Conservation (phyloP, 805 yeast species). For the Blastobotrys terrestris region DNA sequence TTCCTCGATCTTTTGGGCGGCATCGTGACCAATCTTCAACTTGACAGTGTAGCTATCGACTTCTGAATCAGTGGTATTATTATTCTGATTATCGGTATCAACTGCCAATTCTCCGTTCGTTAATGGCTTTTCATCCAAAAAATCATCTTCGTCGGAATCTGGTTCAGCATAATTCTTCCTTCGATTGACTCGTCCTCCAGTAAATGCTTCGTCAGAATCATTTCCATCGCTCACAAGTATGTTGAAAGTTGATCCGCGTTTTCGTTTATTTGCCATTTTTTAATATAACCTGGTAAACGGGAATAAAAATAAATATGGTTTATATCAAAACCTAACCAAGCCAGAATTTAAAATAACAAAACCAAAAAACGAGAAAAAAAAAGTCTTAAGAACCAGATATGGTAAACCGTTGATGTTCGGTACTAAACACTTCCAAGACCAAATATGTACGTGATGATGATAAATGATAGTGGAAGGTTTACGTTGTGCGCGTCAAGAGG, state of each 20-base stretch:
- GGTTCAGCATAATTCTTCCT: constrained; percentile 12
- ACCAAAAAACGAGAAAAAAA: no score
- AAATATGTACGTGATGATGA: neutral
- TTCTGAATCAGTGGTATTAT: neutral
- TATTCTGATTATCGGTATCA: neutral
- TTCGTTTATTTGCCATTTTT: neutral
- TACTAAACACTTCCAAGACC: neutral
- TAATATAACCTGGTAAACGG: no score
- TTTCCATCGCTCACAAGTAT: neutral
- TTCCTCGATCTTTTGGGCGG: constrained; percentile 11
- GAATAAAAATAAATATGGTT: neutral
- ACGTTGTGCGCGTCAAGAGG: no score
- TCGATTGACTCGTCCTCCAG: constrained; percentile 1
- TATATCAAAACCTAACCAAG: neutral
- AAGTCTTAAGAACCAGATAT: neutral
- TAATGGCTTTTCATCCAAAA: constrained; percentile 1
- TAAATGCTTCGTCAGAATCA: neutral
- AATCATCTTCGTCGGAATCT: constrained; percentile 9
- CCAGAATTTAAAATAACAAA: no score
- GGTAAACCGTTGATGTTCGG: neutral
- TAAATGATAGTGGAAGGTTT: neutral
- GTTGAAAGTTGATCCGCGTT: neutral
- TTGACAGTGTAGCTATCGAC: constrained; percentile 9
- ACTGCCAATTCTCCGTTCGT: neutral
- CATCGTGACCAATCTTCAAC: constrained; percentile 15